Percentiles rank a stretch among this genome's conserved stretches.
Conservation (phyloP, 2,329 filamentous ascomycete species). For the Claviceps citrina region DNA sequence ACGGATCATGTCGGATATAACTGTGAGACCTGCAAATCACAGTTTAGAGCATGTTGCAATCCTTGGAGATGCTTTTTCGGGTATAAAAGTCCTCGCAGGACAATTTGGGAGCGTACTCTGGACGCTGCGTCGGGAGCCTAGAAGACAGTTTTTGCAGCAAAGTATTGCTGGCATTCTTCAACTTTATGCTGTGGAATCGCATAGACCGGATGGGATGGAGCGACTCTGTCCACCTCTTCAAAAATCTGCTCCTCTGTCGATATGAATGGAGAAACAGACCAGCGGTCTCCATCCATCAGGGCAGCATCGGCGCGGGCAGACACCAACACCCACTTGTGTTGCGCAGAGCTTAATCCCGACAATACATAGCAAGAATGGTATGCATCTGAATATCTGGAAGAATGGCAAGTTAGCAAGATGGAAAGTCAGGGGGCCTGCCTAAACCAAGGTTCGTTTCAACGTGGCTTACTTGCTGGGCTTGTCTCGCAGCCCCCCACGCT, state of each 20-base stretch:
- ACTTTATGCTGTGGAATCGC: constrained; percentile 61
- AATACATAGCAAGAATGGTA: constrained; percentile 93
- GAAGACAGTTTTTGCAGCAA: constrained; percentile 41
- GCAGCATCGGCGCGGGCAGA: constrained; percentile 17
- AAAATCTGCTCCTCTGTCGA: constrained; percentile 45
- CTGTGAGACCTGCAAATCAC: background rate
- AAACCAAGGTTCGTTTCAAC: background rate
- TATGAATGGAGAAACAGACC: constrained; percentile 33
- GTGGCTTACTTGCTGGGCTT: constrained; percentile 70
- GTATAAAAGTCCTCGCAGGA: no score
- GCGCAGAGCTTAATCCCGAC: constrained; percentile 66
- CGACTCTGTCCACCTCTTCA: constrained; percentile 54
- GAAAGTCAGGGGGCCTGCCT: background rate
- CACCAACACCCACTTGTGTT: constrained; percentile 47
- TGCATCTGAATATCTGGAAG: constrained; percentile 54
- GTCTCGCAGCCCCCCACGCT: constrained; percentile 70
- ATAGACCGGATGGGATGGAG: constrained; percentile 67
- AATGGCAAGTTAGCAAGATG: constrained; percentile 1
- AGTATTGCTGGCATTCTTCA: constrained; percentile 50
- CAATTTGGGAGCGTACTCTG: background rate
- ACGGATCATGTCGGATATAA: background rate
- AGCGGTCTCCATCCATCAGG: constrained; percentile 24
- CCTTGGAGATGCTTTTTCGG: background rate
- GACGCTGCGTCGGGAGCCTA: constrained; percentile 16
- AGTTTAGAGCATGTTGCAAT: background rate